These are phyloP conservation scores for Casaregolazyma suthepensis DNA, from an alignment of 1,139 yeast genomes.

Conservation along the genomic window DNA sequence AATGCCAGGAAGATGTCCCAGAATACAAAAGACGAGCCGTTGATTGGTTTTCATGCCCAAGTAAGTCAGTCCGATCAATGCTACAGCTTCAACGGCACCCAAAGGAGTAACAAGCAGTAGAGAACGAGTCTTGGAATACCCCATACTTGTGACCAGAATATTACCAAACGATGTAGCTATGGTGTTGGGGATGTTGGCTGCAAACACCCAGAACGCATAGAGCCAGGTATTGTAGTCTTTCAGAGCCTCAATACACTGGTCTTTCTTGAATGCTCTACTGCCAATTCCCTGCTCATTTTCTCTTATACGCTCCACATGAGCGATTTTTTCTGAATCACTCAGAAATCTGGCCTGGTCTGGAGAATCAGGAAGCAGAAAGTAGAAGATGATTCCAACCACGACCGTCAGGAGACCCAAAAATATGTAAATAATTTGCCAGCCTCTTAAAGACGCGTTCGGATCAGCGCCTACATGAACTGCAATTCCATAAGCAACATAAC, in stretches of 20 bases:
- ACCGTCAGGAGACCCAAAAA: conserved; percentile 28
- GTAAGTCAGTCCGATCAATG: conserved; percentile 16
- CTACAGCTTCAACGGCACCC: conserved; percentile 24
- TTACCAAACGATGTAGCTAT: conserved; percentile 35
- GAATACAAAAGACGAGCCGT: conserved; percentile 36
- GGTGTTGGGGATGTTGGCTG: conserved; percentile 44
- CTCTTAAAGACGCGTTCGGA: conserved; percentile 28
- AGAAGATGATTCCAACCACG: conserved; percentile 43
- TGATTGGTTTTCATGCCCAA: conserved; percentile 23
- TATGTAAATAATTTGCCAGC: conserved; percentile 55
- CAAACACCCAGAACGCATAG: conserved; percentile 37
- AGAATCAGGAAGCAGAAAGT: conserved; percentile 45
- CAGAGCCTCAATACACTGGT: conserved; percentile 43
- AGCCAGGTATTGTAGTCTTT: conserved; percentile 43
- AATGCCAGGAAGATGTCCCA: conserved; percentile 29
- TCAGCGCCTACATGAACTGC: conserved; percentile 36
- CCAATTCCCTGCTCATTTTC: conserved; percentile 47
- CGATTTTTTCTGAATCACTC: conserved; percentile 43
- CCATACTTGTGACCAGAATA: conserved; percentile 25
- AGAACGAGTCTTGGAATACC: conserved; percentile 22
- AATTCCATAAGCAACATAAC: conserved; percentile 35
- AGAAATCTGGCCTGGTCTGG: conserved; percentile 54
- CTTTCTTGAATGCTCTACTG: conserved; percentile 43
- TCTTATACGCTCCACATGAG: conserved; percentile 48
- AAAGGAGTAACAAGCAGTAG: conserved; percentile 24